A percentile compares a stretch with the other conserved stretches of the same genome.
Evolutionary conservation across 1,284 basidiomycete species (phyloP).

Genomic region (Veloboletus limbatus): DNA sequence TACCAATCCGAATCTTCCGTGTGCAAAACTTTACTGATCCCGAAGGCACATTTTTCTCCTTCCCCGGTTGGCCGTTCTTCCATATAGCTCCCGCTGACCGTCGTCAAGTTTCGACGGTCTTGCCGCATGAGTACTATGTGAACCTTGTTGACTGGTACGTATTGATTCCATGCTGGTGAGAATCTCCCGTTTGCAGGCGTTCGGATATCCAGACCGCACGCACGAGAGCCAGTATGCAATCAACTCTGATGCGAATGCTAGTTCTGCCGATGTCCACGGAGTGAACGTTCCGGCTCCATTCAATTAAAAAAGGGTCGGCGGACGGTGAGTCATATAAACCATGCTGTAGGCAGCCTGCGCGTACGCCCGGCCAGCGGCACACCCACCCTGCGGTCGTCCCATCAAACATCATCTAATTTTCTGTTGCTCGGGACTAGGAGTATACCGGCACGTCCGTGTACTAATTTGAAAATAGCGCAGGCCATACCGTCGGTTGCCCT

Average conservation of each 20-base stretch:
- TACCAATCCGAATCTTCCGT: too few species aligned
- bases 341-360: not conserved
- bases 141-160: constrained; percentile 1
- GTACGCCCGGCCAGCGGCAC: not conserved
- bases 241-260: constrained; percentile 18
- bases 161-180: constrained; percentile 15
- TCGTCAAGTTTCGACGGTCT: constrained; percentile 6
- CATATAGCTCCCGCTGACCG: constrained; percentile 11
- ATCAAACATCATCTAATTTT: constrained; percentile 17
- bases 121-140: constrained; percentile 17
- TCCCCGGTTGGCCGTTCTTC: too few species aligned
- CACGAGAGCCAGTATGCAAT: constrained; percentile 12
- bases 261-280: constrained; percentile 6
- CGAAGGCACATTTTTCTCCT: constrained; percentile 7
- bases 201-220: constrained; percentile 13
- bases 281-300: constrained; percentile 18
- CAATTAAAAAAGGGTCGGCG: not conserved
- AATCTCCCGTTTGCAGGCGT: constrained; percentile 7
- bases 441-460: constrained; percentile 13
- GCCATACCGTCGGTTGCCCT: constrained; percentile 2
- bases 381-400: constrained; percentile 14
- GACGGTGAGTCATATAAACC: constrained; percentile 16
- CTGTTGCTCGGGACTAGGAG: constrained; percentile 12
- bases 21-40: constrained; percentile 4
- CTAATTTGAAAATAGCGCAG: constrained; percentile 8